Evolutionary conservation across 768 basidiomycete genomes (phyloP).

Genomic region (Ramaria sp.): DNA sequence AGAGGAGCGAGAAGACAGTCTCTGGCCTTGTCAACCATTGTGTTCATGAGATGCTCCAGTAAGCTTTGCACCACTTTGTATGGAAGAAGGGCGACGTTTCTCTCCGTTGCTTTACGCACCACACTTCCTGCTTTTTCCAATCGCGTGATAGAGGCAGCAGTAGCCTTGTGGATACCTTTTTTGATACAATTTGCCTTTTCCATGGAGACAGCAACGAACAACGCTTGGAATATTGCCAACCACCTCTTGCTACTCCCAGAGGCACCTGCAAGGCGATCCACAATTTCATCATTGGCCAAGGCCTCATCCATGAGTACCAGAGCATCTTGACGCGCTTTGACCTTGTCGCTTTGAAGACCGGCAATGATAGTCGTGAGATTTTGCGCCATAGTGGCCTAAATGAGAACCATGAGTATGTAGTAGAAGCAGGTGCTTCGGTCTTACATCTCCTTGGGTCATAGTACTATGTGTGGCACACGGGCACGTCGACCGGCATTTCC

Average conservation of each 20-base stretch:
- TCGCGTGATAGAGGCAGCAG: conserved; percentile 42
- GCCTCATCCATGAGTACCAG: conserved; percentile 2
- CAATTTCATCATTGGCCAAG: background rate
- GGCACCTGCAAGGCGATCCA: background rate
- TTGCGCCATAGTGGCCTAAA: conserved; percentile 1
- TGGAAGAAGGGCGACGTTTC: conserved; percentile 44
- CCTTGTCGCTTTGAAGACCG: conserved; percentile 3
- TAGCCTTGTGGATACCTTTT: conserved; percentile 28
- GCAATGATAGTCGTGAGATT: conserved; percentile 1
- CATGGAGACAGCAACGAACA: conserved; percentile 52
- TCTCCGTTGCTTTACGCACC: conserved; percentile 66
- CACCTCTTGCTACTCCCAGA: conserved; percentile 25
- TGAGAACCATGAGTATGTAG: too few species aligned
- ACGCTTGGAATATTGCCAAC: conserved; percentile 58
- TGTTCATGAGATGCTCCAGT: conserved; percentile 52
- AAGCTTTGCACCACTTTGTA: conserved; percentile 43
- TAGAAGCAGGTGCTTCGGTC: too few species aligned
- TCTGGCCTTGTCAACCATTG: conserved; percentile 37
- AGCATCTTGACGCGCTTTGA: conserved; percentile 9
- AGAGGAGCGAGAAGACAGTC: conserved; percentile 45
- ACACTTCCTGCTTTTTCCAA: conserved; percentile 55
- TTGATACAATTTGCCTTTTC: conserved; percentile 45
- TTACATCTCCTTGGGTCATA: too few species aligned
- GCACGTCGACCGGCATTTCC: background rate
- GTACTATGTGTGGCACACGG: too few species aligned